Base-by-base conservation (phyloP, 176 grass and related monocot genomes). In the Oryza meridionalis region DNA sequence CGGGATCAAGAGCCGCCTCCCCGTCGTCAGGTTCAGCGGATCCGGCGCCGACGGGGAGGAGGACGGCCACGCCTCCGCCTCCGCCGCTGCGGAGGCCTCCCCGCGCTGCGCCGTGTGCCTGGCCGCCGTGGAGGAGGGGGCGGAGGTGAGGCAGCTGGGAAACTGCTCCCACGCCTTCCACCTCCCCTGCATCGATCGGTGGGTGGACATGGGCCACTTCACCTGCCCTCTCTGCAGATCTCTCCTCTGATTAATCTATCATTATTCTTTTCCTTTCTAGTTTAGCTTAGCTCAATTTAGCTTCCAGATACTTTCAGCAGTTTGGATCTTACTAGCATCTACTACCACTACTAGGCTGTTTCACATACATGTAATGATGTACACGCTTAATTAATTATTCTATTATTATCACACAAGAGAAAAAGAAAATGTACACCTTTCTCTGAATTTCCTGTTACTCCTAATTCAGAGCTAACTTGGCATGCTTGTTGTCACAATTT, bases 211-310 rank as follows among this genome's bases (percentile, higher is more conserved):
- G 26, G 79, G 79, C 21, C 79, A 81, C 2, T 31, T 81, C 63
- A 81, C 79, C 42, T 81, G 79, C 79, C 79, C 79, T 24, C 79
- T 81, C 8, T 81, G 79, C 64, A 44, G 79, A 69, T 66, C 79
- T 55, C 46, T 19, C 58, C 21, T 62, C 58, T 62, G 58, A 62
- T 31, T 31, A 31, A 58, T 58, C 53, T 58, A 5, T 17, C 50
- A 62, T 62, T 61, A 22, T 1, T 3, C 24, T 3, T 62, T 15
- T 62, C 24, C 58, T 19, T 58, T 31, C 29, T 31, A 31, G 53
- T 1, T 24, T 10, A 62, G 58, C 6, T 62, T 62, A 62, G 2
- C 58, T 62, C 24, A 24, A 62, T 62, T 62, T 62, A 62, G 7
- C 58, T 61, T 61, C 55, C 0, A 61, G 55, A 61, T 22, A 22